phyloP scores from a whole-genome alignment of 2,329 filamentous ascomycete species.

The Dactylellina drechsleri region DNA sequence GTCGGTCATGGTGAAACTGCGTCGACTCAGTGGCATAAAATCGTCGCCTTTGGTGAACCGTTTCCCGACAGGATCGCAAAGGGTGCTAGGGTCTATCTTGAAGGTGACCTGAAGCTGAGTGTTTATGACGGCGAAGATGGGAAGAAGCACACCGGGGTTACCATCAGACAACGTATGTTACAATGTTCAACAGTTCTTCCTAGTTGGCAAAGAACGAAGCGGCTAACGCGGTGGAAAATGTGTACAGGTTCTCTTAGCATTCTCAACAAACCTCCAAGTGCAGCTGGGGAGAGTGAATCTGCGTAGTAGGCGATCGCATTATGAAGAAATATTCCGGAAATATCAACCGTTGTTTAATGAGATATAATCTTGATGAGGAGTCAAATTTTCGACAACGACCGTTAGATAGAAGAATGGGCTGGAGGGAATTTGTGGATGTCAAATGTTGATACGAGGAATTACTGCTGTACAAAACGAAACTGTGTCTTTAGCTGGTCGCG shows the following conservation, averaged over 20 bases:
- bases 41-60: conserved; percentile 73
- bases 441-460: not conserved
- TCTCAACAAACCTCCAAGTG: conserved; percentile 9
- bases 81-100: conserved; percentile 82
- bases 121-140: conserved; percentile 76
- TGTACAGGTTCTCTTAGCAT: conserved; percentile 25
- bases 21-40: conserved; percentile 81
- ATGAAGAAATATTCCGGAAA: too few relatives aligned
- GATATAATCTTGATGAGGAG: too few relatives aligned
- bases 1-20: conserved; percentile 8
- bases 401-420: too few relatives aligned
- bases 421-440: not conserved
- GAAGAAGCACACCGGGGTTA: conserved; percentile 72
- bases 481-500: not conserved
- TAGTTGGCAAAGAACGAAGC: too few relatives aligned
- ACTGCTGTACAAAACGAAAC: not conserved
- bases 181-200: too few relatives aligned
- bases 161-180: conserved; percentile 80
- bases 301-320: not conserved
- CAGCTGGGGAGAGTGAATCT: conserved; percentile 19
- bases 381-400: too few relatives aligned
- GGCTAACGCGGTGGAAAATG: too few relatives aligned
- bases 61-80: conserved; percentile 25
- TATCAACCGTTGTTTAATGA: too few relatives aligned
- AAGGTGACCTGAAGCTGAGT: conserved; percentile 79